Evolutionary conservation across 2,329 filamentous ascomycete species (phyloP), one percentile per base, ranked within the genome.

Genomic region (Diaporthe sp.): DNA sequence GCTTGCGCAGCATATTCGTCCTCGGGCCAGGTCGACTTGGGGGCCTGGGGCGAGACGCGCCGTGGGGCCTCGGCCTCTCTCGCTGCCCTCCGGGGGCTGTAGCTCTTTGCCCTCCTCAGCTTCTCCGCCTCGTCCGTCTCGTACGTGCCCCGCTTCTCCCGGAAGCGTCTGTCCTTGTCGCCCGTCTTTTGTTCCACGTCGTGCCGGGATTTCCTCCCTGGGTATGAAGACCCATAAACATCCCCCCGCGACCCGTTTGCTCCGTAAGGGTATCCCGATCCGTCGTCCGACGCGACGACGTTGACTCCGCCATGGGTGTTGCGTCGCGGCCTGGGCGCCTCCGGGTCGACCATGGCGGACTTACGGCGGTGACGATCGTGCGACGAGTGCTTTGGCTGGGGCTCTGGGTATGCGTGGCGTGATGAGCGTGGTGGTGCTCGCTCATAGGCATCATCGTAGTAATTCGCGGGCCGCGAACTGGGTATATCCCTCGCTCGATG

Each of bases 271-370:
- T 57, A 65, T 0, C 47, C 75, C 22, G 47, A n/a, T 2, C 61
- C 71, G 53, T 75, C 75, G 39, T 77, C 75, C 10, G 73, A 75
- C 7, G 73, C 75, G n/a, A 77, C 57, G 12, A 77, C 70, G 28
- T 61, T 73, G 47, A 75, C 73, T 6, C 71, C 58, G 0, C 34
- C 71, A 17, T n/a, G 49, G 6, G 49, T 63, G 34, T 65, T 65
- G n/a, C 63, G 73, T 1, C 75, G 70, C 4, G 67, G 67, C 53
- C 58, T 44, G 9, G 42, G 28, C 4, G 58, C 67, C 15, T 75
- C 72, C 8, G 61, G 37, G 58, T 75, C 51, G 12, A 72, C 70
- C 2, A 58, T 37, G 20, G 75, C 70, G 8, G 75, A 75, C 42
- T 63, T 72, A 73, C 75, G 75, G 37, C 75, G 75, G 70, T 75